Conservation (phyloP, 306 rosid species). For the Prosopis cineraria region DNA sequence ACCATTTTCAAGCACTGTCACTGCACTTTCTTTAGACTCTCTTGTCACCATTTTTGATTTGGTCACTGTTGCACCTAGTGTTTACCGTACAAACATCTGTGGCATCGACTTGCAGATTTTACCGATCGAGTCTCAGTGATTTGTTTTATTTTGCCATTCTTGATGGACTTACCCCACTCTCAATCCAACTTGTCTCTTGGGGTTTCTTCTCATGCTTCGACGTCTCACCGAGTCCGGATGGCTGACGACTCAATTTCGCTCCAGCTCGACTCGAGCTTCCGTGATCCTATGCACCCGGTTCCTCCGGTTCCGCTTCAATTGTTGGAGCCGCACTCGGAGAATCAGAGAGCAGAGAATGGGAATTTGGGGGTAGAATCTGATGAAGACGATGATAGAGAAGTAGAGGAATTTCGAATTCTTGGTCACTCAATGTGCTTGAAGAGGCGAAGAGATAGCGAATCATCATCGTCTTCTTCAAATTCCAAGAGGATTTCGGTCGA, state of each 20-base stretch:
- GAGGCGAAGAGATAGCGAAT: slow-evolving; percentile 69
- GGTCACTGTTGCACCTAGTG: slow-evolving; percentile 15
- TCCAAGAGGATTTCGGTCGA: slow-evolving; percentile 50
- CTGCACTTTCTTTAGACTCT: slow-evolving; percentile 18
- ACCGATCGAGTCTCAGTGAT: background rate
- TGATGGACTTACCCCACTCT: slow-evolving; percentile 67
- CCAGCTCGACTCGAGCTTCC: slow-evolving; percentile 66
- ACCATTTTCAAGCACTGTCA: slow-evolving; percentile 4
- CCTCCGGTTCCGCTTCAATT: slow-evolving; percentile 75
- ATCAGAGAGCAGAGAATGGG: slow-evolving; percentile 37
- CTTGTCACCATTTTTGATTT: background rate
- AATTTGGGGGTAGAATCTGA: slow-evolving; percentile 28
- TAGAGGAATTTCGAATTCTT: slow-evolving; percentile 77
- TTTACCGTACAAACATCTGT: background rate
- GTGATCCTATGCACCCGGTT: slow-evolving; percentile 48
- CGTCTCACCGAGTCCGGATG: slow-evolving; percentile 56
- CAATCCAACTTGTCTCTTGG: slow-evolving; percentile 67
- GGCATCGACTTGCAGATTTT: background rate
- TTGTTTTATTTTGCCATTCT: background rate
- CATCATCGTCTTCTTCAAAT: slow-evolving; percentile 46
- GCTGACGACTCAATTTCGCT: slow-evolving; percentile 70
- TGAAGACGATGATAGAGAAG: slow-evolving; percentile 59
- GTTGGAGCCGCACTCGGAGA: slow-evolving; percentile 60
- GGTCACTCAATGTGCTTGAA: slow-evolving; percentile 91
- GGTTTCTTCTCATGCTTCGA: slow-evolving; percentile 62